Conservation (phyloP, 345 rosid genomes). For the Noccaea bulbosa region DNA sequence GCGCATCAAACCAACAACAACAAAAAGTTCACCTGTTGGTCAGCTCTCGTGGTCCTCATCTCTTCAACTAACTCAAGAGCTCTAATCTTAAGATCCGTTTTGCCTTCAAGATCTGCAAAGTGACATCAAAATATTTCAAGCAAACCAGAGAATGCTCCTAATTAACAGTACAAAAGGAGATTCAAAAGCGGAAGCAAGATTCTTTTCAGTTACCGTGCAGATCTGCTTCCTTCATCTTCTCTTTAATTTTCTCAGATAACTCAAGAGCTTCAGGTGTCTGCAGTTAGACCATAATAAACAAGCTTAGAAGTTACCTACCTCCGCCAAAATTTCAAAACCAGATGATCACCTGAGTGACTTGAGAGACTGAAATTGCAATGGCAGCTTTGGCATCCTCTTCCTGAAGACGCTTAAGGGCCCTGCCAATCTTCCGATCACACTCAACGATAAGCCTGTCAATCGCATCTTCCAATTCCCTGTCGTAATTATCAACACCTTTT, state of each 20-base stretch:
- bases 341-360: slow-evolving; percentile 86
- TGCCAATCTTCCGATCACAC: slow-evolving; percentile 92
- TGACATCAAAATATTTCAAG: slow-evolving; percentile 15
- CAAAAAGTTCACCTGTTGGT: slow-evolving; percentile 69
- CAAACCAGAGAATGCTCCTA: not conserved
- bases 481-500: slow-evolving; percentile 84
- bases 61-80: slow-evolving; percentile 88
- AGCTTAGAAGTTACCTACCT: too few relatives aligned
- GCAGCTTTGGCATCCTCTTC: slow-evolving; percentile 99
- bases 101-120: slow-evolving; percentile 84
- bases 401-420: slow-evolving; percentile 98
- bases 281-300: slow-evolving; percentile 18
- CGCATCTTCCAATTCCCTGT: slow-evolving; percentile 93
- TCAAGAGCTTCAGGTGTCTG: slow-evolving; percentile 82
- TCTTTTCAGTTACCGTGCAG: slow-evolving; percentile 55
- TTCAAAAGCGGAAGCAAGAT: not conserved
- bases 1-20: not conserved
- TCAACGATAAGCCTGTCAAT: slow-evolving; percentile 95
- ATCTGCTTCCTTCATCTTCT: slow-evolving; percentile 94
- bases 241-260: slow-evolving; percentile 86
- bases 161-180: not conserved
- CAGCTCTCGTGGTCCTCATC: slow-evolving; percentile 91
- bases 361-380: slow-evolving; percentile 92
- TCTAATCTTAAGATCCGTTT: slow-evolving; percentile 90
- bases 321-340: not conserved